phyloP scores from a whole-genome alignment of 305 asterid genomes.

The Rubia tinctorum region DNA sequence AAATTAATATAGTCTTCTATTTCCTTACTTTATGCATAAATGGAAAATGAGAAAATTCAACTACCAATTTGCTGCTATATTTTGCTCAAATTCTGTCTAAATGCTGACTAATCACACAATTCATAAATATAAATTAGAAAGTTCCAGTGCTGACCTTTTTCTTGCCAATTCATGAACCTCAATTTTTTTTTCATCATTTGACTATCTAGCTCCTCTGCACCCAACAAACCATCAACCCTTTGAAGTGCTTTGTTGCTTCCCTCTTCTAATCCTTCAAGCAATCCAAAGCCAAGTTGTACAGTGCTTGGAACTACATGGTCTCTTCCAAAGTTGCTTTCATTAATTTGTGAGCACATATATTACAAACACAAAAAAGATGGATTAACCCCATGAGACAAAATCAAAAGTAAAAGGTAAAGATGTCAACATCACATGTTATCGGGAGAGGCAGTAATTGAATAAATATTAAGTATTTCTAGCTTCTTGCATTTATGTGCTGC shows the following conservation, averaged over 20 bases:
- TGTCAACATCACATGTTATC: neutral
- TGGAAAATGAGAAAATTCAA: neutral
- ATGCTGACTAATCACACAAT: neutral
- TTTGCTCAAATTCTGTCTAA: neutral
- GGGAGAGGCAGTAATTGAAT: neutral
- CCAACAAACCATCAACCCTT: slow-evolving; percentile 61
- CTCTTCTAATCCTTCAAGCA: slow-evolving; percentile 75
- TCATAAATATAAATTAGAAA: neutral
- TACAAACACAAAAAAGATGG: neutral
- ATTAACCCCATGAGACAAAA: neutral
- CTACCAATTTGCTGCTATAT: neutral
- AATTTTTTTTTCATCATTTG: slow-evolving; percentile 80
- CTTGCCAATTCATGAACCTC: slow-evolving; percentile 87
- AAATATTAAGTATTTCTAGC: neutral
- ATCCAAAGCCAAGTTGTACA: slow-evolving; percentile 71
- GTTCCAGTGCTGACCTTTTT: slow-evolving; percentile 54
- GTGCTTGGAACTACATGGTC: slow-evolving; percentile 86
- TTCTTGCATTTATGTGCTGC: neutral
- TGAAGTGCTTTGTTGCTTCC: slow-evolving; percentile 42
- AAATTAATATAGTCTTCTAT: neutral
- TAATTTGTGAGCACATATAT: slow-evolving; percentile 43
- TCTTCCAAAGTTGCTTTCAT: slow-evolving; percentile 75
- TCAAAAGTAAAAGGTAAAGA: neutral
- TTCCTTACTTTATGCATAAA: neutral
- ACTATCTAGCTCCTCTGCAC: slow-evolving; percentile 59